A percentile compares a stretch with the other conserved stretches of the same genome.
These are phyloP conservation scores for Amauroascus verrucosus DNA, from an alignment of 2,329 filamentous ascomycete species.

Conservation along the genomic window DNA sequence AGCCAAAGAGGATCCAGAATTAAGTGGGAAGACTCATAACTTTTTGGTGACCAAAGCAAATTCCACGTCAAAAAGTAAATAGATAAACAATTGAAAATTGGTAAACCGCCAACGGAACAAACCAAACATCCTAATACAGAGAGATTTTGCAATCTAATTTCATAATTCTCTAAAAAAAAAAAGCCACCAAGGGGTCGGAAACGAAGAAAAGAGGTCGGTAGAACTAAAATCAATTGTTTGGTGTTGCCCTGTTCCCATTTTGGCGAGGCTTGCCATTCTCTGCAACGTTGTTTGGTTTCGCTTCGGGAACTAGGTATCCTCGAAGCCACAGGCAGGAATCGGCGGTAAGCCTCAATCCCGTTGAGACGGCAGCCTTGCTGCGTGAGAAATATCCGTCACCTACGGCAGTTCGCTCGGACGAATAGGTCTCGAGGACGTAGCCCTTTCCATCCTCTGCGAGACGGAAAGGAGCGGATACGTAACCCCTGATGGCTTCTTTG, in stretches of 20 bases:
- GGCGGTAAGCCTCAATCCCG: conserved; percentile 55
- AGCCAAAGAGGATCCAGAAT: too few species aligned
- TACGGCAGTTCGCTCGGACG: conserved; percentile 38
- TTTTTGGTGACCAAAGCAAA: not conserved
- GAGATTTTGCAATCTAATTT: conserved; percentile 7
- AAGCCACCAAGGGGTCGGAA: not conserved
- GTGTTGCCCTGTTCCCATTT: conserved; percentile 5
- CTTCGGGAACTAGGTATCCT: conserved; percentile 13
- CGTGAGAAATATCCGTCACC: conserved; percentile 50
- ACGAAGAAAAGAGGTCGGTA: not conserved
- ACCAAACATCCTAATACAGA: not conserved
- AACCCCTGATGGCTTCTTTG: conserved; percentile 51
- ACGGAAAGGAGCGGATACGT: conserved; percentile 53
- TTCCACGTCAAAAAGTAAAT: not conserved
- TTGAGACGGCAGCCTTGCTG: conserved; percentile 60
- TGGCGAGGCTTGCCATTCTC: conserved; percentile 7
- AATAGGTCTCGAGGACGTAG: conserved; percentile 36
- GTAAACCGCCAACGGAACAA: too few species aligned
- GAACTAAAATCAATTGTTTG: not conserved
- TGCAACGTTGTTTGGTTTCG: not conserved
- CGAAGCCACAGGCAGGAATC: conserved; percentile 55
- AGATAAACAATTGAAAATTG: not conserved
- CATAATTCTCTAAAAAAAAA: conserved; percentile 2
- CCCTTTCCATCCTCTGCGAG: conserved; percentile 49
- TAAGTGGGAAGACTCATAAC: not conserved